Evolutionary conservation across 2,329 filamentous ascomycete species (phyloP).

Genomic region (Exophiala viscosa): DNA sequence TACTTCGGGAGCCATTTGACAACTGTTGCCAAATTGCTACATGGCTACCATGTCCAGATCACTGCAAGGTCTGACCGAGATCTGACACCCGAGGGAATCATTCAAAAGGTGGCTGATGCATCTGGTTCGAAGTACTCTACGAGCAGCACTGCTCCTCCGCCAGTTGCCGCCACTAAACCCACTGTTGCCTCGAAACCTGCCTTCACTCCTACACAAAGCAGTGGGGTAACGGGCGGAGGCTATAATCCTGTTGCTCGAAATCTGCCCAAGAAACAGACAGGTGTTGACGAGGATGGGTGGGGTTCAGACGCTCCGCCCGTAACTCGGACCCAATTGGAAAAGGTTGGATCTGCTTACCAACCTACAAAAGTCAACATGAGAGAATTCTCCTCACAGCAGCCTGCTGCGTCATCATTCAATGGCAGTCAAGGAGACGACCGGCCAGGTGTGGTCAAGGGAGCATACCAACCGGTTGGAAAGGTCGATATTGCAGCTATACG

Average conservation of each 20-base stretch:
- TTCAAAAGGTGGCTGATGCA: conserved; percentile 90
- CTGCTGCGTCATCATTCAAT: conserved; percentile 60
- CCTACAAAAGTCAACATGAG: conserved; percentile 94
- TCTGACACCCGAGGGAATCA: conserved; percentile 78
- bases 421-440: conserved; percentile 45
- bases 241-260: conserved; percentile 62
- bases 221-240: conserved; percentile 44
- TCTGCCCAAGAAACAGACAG: conserved; percentile 44
- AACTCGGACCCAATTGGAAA: conserved; percentile 81
- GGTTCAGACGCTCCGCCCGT: conserved; percentile 89
- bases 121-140: conserved; percentile 92
- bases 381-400: conserved; percentile 70
- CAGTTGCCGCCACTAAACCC: conserved; percentile 49
- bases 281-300: conserved; percentile 83
- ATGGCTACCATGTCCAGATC: conserved; percentile 97
- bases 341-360: conserved; percentile 87
- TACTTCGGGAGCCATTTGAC: conserved; percentile 95
- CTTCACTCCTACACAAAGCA: conserved; percentile 73
- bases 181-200: conserved; percentile 83
- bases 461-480: conserved; percentile 91
- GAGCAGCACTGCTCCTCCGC: conserved; percentile 55
- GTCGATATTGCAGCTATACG: conserved; percentile 94
- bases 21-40: conserved; percentile 84
- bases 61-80: conserved; percentile 89
- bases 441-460: conserved; percentile 71